Percentiles rank a stretch among this genome's conserved stretches.
Evolutionary conservation across 2,329 filamentous ascomycete species (phyloP).

Genomic region (Apiospora arundinis): DNA sequence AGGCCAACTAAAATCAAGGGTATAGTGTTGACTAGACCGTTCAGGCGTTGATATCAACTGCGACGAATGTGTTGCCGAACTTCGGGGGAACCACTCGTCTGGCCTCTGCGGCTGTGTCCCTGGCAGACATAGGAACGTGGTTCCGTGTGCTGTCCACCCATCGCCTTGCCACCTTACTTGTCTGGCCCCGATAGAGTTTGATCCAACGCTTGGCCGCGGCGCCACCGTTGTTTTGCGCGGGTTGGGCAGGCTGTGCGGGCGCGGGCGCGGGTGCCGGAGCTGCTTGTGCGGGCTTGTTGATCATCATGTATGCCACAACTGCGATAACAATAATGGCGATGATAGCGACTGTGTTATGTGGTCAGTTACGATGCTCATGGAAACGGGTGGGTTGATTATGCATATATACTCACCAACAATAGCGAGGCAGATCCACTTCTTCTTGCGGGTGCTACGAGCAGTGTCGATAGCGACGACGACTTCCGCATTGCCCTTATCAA

Average conservation of each 20-base stretch:
- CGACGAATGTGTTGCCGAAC: slow-evolving; percentile 24
- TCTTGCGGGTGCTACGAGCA: slow-evolving; percentile 79
- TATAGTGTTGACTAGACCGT: neutral
- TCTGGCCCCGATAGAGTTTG: slow-evolving; percentile 25
- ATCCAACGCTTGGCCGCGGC: slow-evolving; percentile 24
- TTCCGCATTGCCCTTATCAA: slow-evolving; percentile 84
- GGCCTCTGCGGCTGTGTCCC: neutral
- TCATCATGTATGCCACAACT: slow-evolving; percentile 44
- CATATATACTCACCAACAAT: slow-evolving; percentile 63
- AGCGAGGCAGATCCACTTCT: slow-evolving; percentile 96
- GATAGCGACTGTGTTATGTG: slow-evolving; percentile 52
- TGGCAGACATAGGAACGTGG: neutral
- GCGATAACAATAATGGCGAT: slow-evolving; percentile 58
- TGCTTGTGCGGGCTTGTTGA: slow-evolving; percentile 22
- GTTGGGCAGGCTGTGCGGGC: neutral
- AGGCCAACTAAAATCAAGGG: neutral
- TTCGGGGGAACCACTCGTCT: slow-evolving; percentile 1
- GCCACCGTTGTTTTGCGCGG: slow-evolving; percentile 17
- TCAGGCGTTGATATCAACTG: slow-evolving; percentile 14
- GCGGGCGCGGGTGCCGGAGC: neutral
- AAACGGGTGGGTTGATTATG: neutral
- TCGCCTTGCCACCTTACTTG: slow-evolving; percentile 11
- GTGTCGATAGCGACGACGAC: slow-evolving; percentile 83
- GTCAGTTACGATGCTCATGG: slow-evolving; percentile 32
- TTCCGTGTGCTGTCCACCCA: slow-evolving; percentile 20